Evolutionary conservation across 2,329 filamentous ascomycete genomes (phyloP), one percentile per base, ranked within the genome.

Genomic region (Ampelomyces quisqualis): DNA sequence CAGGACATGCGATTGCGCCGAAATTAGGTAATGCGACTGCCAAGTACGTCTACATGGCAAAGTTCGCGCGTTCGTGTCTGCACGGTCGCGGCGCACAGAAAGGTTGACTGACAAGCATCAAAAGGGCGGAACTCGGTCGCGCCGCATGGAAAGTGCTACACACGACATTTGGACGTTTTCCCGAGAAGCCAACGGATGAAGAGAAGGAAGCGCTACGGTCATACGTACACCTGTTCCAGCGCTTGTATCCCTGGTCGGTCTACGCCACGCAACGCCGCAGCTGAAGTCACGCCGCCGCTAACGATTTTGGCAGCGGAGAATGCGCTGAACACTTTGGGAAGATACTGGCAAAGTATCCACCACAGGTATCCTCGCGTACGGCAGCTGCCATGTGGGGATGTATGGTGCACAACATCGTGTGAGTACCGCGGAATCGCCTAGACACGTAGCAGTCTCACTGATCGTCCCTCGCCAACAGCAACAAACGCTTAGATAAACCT

Each of bases 1-100:
- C 77, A 13, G 86, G 86, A 40, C 81, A 81, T 40, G 84, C 82
- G 3, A 91, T 90, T 58, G 87, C 87, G 35, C 84, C 86, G 1
- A 90, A 88, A 70, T 73, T 93, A 38, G 88, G 87, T 61, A 93
- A 93, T 69, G 86, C 85, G 45, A 93, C 88, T 5, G 74, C 81
- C 38, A 93, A 91, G 66, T 68, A 66, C 24, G 66, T 62, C 22
- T 36, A 43, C 39, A 43, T 44, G 48, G 28, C 29, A 39, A 26
- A 14, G 24, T 29, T 26, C 13, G 32, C 26, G 29, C 34, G 22
- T 11, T 32, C 19, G n/a, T 40, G 41, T 40, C 35, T 45, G 38
- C n/a, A 26, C 15, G 29, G 28, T 24, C 22, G 22, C 28, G 28
- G 28, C 32, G 14, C 7, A 15, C 11, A 20, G 27, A n/a, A 28